Base-by-base conservation (phyloP, 2,329 filamentous ascomycete species). In the Colletotrichum lini region DNA sequence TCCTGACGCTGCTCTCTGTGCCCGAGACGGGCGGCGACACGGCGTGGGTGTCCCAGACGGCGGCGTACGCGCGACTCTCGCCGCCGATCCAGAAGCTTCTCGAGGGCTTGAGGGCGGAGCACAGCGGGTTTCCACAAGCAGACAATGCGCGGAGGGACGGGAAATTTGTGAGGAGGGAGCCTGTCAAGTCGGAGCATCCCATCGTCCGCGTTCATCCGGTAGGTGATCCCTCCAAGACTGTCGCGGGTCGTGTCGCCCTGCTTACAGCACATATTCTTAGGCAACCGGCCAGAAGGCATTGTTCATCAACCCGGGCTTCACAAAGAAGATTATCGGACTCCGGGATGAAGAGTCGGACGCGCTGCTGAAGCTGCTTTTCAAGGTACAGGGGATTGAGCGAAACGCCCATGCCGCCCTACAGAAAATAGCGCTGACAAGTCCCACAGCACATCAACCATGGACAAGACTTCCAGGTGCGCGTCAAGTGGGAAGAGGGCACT, bases 261-360 rank as follows among this genome's bases (percentile, higher is more conserved):
- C 50, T 52, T 12, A 0, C 10, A 0, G 12, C 0, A 35, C 9
- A 5, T 16, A 10, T 26, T 26, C 7, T 6, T 50, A 73, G 66
- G 73, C 74, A 8, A 78, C 77, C 2, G 76, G 76, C 0, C 75
- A 78, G 56, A 78, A 77, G 26, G 75, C 76, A 0, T 67, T 78
- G 2, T 79, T 78, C 60, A 65, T 78, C 62, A 86, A 75, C 56
- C 69, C 71, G 1, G 73, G 69, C 2, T 74, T 96, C 83, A 96
- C 93, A 5, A 91, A 94, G 61, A 87, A 91, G 40, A 96, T 97
- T 65, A 89, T 96, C 1, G 94, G 94, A 15, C 89, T 92, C 77
- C 97, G 97, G 83, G 94, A 94, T 78, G 94, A 97, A 78, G 95
- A 97, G 79, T 94, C 91, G 2, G 94, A 97, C 74, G 87, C 87